Evolutionary conservation across 2,329 filamentous ascomycete species (phyloP), one percentile per base, ranked within the genome.

Genomic region (Venturia nashicola): DNA sequence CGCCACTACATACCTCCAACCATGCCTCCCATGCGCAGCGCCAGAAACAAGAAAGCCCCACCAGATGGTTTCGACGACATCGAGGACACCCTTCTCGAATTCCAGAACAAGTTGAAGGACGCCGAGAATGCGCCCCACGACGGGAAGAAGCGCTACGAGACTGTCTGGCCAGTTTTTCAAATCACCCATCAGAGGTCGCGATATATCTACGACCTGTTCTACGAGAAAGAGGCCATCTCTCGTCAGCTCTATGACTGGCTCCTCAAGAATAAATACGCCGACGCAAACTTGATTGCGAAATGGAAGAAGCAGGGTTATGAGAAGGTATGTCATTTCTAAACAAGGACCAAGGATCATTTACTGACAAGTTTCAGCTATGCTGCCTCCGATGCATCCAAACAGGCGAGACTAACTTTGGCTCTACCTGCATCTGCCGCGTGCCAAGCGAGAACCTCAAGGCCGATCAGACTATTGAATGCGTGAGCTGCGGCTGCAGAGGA

Each of bases 291-390:
- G 72, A 97, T 99, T 72, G 94, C 94, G 16, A 99, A 99, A 79
- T 99, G 94, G 94, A 99, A 99, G 85, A 99, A 99, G 80, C 89
- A 95, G 72, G 94, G 94, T 18, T 99, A 99, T 72, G 94, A 99
- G 77, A 97, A 97, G 86, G 90, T 90, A 75, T 61, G 81, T 74
- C 27, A 27, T 6, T 20, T 32, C 14, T 61, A 32, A 51, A 54
- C 32, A 20, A 14, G 42, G 27, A 34, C 39, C 2, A 5, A 34
- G 59, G 11, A 39, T 9, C n/a, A 39, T 9, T 18, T 36, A 39
- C 60, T 62, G 18, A 51, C 60, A 14, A 14, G 3, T n/a, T 14
- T 42, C 71, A 94, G 89, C 79, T 99, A 54, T 99, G 94, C 77
- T 99, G 94, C 75, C 80, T 97, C 64, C 86, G 92, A 67, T 99